A percentile compares a stretch with the other conserved stretches of the same genome.
Conservation (phyloP, 306 rosid genomes). For the Quercus mongolica region DNA sequence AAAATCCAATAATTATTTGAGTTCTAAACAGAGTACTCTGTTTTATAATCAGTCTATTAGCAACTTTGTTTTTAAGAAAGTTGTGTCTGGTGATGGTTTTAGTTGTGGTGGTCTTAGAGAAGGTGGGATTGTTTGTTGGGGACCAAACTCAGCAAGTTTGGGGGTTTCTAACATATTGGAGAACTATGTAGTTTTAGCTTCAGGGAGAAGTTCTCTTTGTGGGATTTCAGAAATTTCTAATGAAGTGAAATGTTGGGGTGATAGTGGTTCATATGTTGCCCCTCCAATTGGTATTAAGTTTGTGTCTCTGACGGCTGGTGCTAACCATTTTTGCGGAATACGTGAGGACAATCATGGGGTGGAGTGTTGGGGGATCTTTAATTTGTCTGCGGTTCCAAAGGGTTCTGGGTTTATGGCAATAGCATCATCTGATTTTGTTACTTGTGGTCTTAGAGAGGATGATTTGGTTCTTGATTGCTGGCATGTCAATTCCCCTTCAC, state of each 20-base stretch:
- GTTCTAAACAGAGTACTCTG: slow-evolving; percentile 39
- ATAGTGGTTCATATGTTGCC: slow-evolving; percentile 24
- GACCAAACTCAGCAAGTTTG: slow-evolving; percentile 52
- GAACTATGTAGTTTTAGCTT: slow-evolving; percentile 45
- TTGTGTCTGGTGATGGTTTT: slow-evolving; percentile 87
- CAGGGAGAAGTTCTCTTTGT: slow-evolving; percentile 62
- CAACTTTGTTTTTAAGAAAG: slow-evolving; percentile 36
- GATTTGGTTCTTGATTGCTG: slow-evolving; percentile 86
- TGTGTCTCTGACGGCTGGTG: slow-evolving; percentile 60
- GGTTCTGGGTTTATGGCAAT: slow-evolving; percentile 69
- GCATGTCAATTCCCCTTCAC: slow-evolving; percentile 47
- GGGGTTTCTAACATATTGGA: slow-evolving; percentile 42
- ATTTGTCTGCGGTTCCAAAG: slow-evolving; percentile 62
- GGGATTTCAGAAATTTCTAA: slow-evolving; percentile 56
- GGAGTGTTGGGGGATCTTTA: slow-evolving; percentile 80
- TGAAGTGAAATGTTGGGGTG: slow-evolving; percentile 74
- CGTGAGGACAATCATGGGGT: slow-evolving; percentile 69
- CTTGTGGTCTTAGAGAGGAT: slow-evolving; percentile 86
- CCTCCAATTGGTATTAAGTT: slow-evolving; percentile 26
- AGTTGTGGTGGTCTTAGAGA: slow-evolving; percentile 58
- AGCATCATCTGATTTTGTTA: slow-evolving; percentile 75
- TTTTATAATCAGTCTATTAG: slow-evolving; percentile 38
- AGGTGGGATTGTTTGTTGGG: slow-evolving; percentile 85
- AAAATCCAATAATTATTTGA: slow-evolving; percentile 29
- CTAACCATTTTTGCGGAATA: slow-evolving; percentile 70